A percentile compares a stretch with the other conserved stretches of the same genome.
phyloP scores from a whole-genome alignment of 2,329 filamentous ascomycete species.

The Neopestalotiopsis sp. region DNA sequence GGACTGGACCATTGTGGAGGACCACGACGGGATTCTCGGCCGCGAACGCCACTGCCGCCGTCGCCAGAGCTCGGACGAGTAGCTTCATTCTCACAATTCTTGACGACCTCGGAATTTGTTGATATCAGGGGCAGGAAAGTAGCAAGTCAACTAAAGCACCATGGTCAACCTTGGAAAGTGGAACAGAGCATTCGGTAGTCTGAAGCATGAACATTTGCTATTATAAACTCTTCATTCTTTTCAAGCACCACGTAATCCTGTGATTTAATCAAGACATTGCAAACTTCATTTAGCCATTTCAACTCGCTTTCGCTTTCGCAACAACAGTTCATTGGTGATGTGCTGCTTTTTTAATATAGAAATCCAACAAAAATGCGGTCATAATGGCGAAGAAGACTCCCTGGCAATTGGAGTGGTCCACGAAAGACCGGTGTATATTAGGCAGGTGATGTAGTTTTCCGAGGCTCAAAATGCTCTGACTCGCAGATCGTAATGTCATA shows the following conservation, averaged over 20 bases:
- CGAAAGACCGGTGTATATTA: neutral
- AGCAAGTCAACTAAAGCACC: neutral
- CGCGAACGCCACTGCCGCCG: neutral
- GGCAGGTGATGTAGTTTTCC: neutral
- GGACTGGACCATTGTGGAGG: conserved; percentile 20
- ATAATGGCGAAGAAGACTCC: neutral
- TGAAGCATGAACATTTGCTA: neutral
- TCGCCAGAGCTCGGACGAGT: neutral
- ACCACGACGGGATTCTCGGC: neutral
- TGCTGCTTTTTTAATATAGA: neutral
- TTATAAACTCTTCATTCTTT: too few species aligned
- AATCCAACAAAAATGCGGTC: neutral
- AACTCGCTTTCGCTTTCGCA: neutral
- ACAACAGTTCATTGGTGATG: neutral
- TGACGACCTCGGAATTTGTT: neutral
- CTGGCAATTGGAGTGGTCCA: neutral
- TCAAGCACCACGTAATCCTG: too few species aligned
- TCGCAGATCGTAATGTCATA: neutral
- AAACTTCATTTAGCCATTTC: neutral
- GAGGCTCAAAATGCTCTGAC: neutral
- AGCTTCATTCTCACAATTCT: neutral
- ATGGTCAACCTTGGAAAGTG: neutral
- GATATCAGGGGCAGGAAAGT: neutral
- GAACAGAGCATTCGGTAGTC: neutral
- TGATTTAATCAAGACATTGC: too few species aligned